Conservation (phyloP, 1,284 basidiomycete species). For the Amylostereum chailletii region DNA sequence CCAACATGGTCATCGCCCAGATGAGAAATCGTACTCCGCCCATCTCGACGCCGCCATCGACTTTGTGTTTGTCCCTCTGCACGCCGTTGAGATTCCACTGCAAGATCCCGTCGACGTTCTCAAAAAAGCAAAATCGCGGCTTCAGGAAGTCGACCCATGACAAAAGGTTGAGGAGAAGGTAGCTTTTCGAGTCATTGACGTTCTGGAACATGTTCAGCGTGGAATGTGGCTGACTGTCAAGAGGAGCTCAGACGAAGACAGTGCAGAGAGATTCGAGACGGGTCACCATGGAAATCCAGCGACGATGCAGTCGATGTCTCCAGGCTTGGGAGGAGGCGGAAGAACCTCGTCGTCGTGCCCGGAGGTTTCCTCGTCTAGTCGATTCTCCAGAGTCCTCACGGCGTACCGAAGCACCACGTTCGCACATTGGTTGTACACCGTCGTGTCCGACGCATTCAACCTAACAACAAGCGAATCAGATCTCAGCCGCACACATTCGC, state of each 20-base stretch:
- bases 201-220: constrained; percentile 28
- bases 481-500: background rate
- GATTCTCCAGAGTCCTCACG: constrained; percentile 34
- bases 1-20: constrained; percentile 49
- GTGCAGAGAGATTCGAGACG: background rate
- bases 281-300: constrained; percentile 69
- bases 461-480: constrained; percentile 17
- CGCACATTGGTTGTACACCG: constrained; percentile 50
- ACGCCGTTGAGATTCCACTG: constrained; percentile 41
- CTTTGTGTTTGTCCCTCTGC: constrained; percentile 37
- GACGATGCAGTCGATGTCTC: constrained; percentile 49
- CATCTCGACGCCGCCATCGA: constrained; percentile 52
- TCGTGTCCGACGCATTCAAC: constrained; percentile 34
- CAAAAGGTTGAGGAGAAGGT: constrained; percentile 45
- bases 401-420: constrained; percentile 50
- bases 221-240: constrained; percentile 29
- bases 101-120: constrained; percentile 69
- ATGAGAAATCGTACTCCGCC: constrained; percentile 63
- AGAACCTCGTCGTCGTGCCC: constrained; percentile 23
- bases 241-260: background rate
- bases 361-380: constrained; percentile 28
- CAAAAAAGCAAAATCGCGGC: constrained; percentile 57
- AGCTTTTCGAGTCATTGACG: constrained; percentile 31
- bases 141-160: constrained; percentile 56
- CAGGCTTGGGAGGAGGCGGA: constrained; percentile 37